Conservation (phyloP, 495 filamentous ascomycete genomes). For the Amniculicola lignicola region DNA sequence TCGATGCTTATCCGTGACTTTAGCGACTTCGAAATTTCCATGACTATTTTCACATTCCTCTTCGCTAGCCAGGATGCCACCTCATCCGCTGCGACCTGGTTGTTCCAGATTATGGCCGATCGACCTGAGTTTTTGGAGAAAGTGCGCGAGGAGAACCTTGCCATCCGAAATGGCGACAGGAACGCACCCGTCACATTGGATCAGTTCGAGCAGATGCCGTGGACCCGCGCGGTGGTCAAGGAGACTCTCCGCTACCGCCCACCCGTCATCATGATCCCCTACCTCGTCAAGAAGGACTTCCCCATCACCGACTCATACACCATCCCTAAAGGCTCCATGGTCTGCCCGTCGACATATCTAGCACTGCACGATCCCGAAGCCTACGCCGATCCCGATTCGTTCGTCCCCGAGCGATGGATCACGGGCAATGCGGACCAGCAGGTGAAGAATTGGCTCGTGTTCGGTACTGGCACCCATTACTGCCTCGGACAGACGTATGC, state of each 20-base stretch:
- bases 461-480: conserved; percentile 95
- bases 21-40: conserved; percentile 86
- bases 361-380: conserved; percentile 91
- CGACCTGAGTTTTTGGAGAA: conserved; percentile 86
- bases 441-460: conserved; percentile 95
- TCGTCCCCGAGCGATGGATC: conserved; percentile 90
- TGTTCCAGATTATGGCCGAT: conserved; percentile 94
- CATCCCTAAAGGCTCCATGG: conserved; percentile 89
- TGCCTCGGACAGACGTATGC: conserved; percentile 95
- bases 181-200: conserved; percentile 71
- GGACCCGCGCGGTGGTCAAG: conserved; percentile 89
- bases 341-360: conserved; percentile 86
- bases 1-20: conserved; percentile 78
- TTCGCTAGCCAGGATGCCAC: conserved; percentile 98
- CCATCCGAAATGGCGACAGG: conserved; percentile 72
- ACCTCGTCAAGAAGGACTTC: conserved; percentile 92
- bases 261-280: conserved; percentile 97
- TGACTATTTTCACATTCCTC: conserved; percentile 95
- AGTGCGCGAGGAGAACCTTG: conserved; percentile 87
- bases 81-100: conserved; percentile 85
- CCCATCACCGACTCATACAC: conserved; percentile 86
- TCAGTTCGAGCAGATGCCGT: conserved; percentile 80
- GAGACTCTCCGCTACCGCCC: conserved; percentile 94
- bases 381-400: conserved; percentile 84
- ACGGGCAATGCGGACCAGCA: conserved; percentile 86